These are phyloP conservation scores for Ephemerocybe angulata DNA, from an alignment of 768 basidiomycete species.

Conservation along the genomic window DNA sequence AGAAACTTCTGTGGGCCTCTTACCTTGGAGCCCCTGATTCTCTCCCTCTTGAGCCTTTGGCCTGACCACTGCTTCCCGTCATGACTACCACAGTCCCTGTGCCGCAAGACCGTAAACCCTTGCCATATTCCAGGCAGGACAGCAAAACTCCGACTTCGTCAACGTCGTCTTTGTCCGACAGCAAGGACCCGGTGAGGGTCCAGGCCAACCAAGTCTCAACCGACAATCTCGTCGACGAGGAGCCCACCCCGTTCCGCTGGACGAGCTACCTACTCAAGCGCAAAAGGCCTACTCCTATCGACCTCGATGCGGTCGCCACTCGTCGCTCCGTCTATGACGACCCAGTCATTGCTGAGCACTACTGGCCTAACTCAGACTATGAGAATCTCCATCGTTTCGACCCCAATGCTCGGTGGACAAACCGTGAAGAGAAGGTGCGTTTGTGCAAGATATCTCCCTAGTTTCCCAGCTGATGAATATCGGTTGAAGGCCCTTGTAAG, in stretches of 20 bases:
- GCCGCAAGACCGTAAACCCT: no score
- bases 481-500: constrained; percentile 41
- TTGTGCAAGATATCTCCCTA: background rate
- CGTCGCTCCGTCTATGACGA: constrained; percentile 52
- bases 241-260: constrained; percentile 34
- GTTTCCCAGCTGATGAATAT: background rate
- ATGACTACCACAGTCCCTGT: no score
- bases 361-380: constrained; percentile 48
- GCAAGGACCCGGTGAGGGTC: no score
- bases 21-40: no score
- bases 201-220: no score
- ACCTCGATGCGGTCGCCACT: constrained; percentile 42
- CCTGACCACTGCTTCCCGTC: no score
- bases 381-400: constrained; percentile 60
- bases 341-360: constrained; percentile 39
- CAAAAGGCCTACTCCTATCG: constrained; percentile 18
- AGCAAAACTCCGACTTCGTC: no score
- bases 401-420: constrained; percentile 55
- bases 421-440: constrained; percentile 47
- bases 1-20: no score
- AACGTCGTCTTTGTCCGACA: no score
- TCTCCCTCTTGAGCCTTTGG: no score
- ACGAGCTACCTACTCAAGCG: constrained; percentile 30
- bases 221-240: constrained; percentile 34
- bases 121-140: no score